phyloP scores from a whole-genome alignment of 108 stramenopile genomes.

The Nitzschia sp. region DNA sequence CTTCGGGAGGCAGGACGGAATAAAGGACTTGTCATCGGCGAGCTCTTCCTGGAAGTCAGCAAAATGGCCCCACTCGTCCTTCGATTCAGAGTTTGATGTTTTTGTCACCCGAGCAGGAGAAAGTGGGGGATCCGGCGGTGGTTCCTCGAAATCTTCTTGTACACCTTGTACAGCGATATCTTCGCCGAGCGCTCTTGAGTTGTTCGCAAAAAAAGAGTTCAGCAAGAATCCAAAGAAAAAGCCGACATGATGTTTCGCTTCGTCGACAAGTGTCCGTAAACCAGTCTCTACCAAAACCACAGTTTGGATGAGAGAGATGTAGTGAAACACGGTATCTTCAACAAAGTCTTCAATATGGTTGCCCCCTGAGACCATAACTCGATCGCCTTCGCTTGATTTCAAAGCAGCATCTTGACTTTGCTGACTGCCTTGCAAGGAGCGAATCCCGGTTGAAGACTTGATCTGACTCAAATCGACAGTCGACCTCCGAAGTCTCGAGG shows the following conservation, averaged over 20 bases:
- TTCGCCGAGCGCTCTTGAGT: background rate
- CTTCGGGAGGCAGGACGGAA: slow-evolving; percentile 10
- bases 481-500: background rate
- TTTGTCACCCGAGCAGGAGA: background rate
- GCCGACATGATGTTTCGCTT: background rate
- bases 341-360: too few species aligned
- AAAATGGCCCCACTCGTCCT: slow-evolving; percentile 30
- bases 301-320: background rate
- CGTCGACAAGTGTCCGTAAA: background rate
- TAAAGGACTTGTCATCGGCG: slow-evolving; percentile 19
- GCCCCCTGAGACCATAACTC: too few species aligned
- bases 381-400: background rate
- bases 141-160: background rate
- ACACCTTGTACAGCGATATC: background rate
- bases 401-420: background rate
- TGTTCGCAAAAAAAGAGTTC: background rate
- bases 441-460: background rate
- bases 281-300: background rate
- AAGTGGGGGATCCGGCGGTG: background rate
- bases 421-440: background rate
- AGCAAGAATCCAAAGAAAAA: background rate
- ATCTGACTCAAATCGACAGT: background rate
- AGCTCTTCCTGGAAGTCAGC: slow-evolving; percentile 27
- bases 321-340: background rate
- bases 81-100: background rate